Conservation (phyloP, 2,329 filamentous ascomycete genomes). For the Triangularia setosa region DNA sequence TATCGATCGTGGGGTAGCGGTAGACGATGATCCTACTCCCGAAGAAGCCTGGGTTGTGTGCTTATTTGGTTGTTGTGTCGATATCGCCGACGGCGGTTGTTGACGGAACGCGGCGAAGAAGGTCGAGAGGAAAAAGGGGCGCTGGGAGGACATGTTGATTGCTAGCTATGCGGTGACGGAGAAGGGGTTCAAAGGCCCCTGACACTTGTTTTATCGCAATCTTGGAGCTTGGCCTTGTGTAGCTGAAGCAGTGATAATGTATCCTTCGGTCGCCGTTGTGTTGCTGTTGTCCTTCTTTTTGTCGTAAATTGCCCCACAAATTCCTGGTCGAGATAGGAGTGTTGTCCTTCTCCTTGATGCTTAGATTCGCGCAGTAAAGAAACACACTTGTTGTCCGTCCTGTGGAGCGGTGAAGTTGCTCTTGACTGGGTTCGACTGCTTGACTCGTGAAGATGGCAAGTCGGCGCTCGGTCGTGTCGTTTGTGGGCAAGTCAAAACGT, state of each 20-base stretch:
- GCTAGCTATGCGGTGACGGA: not conserved
- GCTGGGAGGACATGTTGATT: constrained; percentile 47
- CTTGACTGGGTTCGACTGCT: not conserved
- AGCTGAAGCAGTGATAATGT: not conserved
- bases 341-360: not conserved
- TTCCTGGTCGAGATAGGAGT: not conserved
- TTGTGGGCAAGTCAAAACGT: not conserved
- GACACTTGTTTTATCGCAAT: not conserved
- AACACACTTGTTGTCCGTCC: not conserved
- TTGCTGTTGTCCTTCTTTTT: not conserved
- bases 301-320: not conserved
- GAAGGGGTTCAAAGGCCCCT: not conserved
- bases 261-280: not conserved
- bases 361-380: not conserved
- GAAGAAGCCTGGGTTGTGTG: not conserved
- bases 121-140: constrained; percentile 53
- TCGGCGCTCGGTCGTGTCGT: not conserved
- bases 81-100: constrained; percentile 34
- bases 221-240: not conserved
- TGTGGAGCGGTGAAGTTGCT: not conserved
- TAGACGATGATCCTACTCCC: constrained; percentile 6
- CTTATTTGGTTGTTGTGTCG: constrained; percentile 34
- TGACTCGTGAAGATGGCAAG: not conserved
- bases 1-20: constrained; percentile 21
- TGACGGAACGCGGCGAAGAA: constrained; percentile 55